Evolutionary conservation across 495 filamentous ascomycete genomes (phyloP), one percentile per base, ranked within the genome.

Genomic region (Aspergillus kassunensis): DNA sequence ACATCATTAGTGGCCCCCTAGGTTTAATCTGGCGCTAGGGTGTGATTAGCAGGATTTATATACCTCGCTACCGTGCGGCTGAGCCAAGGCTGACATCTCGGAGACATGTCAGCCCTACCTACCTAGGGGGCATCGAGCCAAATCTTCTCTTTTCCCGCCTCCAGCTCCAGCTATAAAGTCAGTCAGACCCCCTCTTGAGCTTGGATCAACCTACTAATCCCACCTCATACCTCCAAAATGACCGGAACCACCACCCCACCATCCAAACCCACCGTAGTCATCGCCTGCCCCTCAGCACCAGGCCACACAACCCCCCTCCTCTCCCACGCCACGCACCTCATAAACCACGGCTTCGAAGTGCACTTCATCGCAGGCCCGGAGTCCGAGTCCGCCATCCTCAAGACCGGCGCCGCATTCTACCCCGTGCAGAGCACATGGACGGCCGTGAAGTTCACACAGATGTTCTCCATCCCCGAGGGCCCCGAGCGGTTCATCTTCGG

Each of bases 311-410:
- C 11, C 34, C 47, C 47, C 0, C 25, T 50, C 3, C 23, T 50
- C 13, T 15, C 47, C 1, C 47, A 50, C 15, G 47, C 47, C 34
- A 12, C 4, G 13, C 35, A 50, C n/a, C 35, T 50, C 19, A 29
- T 11, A 2, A 40, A 50, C 3, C 34, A 31, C 15, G 47, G 47
- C 21, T 21, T 16, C 24, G 36, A 29, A 12, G 47, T 50, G 13
- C 35, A 37, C 47, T 50, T 50, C 47, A 50, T 50, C 24, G 35
- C 34, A 20, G 47, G 47, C 33, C 12, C 24, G 11, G 15, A 30
- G 13, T 50, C 37, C 20, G 23, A 29, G 30, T 10, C n/a, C 19
- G 47, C 47, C 3, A 19, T 50, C 15, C 34, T 13, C n/a, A n/a
- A 5, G 16, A 41, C 47, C 47, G 35, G 47, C 47, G 47, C 47